A percentile compares a stretch with the other conserved stretches of the same genome.
These are phyloP conservation scores for Postia placenta DNA, from an alignment of 768 basidiomycete genomes.

Conservation along the genomic window DNA sequence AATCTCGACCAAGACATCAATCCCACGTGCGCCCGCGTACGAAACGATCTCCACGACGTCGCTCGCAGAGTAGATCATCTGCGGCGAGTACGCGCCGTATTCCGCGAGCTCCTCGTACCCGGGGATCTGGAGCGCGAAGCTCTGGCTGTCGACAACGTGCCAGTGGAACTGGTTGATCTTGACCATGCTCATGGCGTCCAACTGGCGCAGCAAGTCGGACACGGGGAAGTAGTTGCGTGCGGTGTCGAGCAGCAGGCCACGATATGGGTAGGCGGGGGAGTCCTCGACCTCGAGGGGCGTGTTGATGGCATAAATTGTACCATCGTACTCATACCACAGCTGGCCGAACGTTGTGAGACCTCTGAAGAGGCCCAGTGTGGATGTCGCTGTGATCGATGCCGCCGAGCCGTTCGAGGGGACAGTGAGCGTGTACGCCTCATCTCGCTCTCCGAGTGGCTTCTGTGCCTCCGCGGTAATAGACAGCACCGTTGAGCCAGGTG, in stretches of 20 bases:
- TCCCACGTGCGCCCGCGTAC: slow-evolving; percentile 43
- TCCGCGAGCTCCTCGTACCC: slow-evolving; percentile 31
- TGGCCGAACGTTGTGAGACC: slow-evolving; percentile 72
- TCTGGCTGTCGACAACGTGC: slow-evolving; percentile 46
- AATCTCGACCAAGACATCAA: slow-evolving; percentile 43
- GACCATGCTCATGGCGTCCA: slow-evolving; percentile 61
- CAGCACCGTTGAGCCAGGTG: slow-evolving; percentile 19
- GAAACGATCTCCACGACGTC: slow-evolving; percentile 35
- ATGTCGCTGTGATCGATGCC: slow-evolving; percentile 54
- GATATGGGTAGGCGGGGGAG: slow-evolving; percentile 66
- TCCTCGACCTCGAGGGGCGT: slow-evolving; percentile 59
- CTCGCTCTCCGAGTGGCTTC: slow-evolving; percentile 40
- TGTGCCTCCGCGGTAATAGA: slow-evolving; percentile 51
- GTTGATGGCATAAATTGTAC: slow-evolving; percentile 43
- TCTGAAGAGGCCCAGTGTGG: slow-evolving; percentile 60
- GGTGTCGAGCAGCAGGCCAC: slow-evolving; percentile 80
- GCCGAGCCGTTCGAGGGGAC: slow-evolving; percentile 47
- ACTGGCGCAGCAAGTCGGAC: slow-evolving; percentile 54
- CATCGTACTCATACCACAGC: slow-evolving; percentile 52
- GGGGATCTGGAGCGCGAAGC: slow-evolving; percentile 39
- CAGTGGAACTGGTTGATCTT: slow-evolving; percentile 42
- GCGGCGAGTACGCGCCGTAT: slow-evolving; percentile 38
- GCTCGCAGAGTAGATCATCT: slow-evolving; percentile 27
- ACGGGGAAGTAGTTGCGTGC: slow-evolving; percentile 69
- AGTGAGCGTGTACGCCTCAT: slow-evolving; percentile 54